Evolutionary conservation across 129 eudicot genomes (phyloP).

Genomic region (Kitagawia praeruptora): DNA sequence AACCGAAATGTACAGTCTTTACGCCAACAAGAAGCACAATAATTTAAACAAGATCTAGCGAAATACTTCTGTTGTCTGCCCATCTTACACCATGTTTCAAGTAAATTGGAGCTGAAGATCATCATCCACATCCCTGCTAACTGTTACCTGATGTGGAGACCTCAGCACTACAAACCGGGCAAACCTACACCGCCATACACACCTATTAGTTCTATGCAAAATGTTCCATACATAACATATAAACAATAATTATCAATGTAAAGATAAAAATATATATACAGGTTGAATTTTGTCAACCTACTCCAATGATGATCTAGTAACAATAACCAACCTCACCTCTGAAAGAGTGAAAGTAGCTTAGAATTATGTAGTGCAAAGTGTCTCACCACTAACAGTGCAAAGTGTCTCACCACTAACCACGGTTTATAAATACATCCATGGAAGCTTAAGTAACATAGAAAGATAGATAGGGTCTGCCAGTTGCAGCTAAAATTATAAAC

Average conservation of each 20-base stretch:
- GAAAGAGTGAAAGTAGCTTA: no score
- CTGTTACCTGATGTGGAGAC: constrained; percentile 57
- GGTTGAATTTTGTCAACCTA: no score
- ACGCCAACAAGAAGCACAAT: background rate
- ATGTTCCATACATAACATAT: background rate
- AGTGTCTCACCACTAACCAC: background rate
- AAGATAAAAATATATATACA: background rate
- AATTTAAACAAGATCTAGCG: background rate
- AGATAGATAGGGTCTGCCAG: background rate
- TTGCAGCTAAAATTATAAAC: background rate
- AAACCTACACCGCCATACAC: constrained; percentile 49
- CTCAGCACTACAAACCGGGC: constrained; percentile 95
- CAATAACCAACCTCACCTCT: no score
- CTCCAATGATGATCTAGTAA: no score
- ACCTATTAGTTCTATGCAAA: background rate
- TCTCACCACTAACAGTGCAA: background rate
- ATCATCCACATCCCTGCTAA: constrained; percentile 20
- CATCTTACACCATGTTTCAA: background rate
- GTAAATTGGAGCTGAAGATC: constrained; percentile 1
- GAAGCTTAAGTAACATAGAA: background rate
- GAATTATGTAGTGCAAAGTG: background rate
- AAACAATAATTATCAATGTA: background rate
- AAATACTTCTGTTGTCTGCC: background rate
- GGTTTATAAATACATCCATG: background rate
- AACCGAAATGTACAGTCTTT: constrained; percentile 1